A percentile compares a stretch with the other conserved stretches of the same genome.
Conservation (phyloP, 306 rosid species). For the Ziziphus jujuba region DNA sequence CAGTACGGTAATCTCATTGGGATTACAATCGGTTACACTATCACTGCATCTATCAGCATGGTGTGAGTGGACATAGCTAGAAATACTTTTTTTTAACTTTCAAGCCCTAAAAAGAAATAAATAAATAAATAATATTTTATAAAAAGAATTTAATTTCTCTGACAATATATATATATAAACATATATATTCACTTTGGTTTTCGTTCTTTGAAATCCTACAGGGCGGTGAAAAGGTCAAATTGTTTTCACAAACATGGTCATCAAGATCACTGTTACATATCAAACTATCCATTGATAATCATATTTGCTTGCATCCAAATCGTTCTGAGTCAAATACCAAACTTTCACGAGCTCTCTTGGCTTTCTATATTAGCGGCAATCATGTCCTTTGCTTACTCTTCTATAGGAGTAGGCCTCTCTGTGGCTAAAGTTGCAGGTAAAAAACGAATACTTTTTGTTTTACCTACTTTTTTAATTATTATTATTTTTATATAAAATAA, state of each 20-base stretch:
- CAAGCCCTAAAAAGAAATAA: neutral
- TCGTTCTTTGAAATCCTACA: too few relatives aligned
- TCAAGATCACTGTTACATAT: conserved; percentile 46
- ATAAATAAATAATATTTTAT: too few relatives aligned
- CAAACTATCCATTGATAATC: conserved; percentile 73
- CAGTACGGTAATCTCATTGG: conserved; percentile 83
- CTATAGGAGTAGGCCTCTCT: conserved; percentile 91
- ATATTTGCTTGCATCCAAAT: conserved; percentile 71
- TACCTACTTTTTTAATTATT: too few relatives aligned
- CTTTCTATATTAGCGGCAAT: conserved; percentile 96
- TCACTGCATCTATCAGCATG: conserved; percentile 93
- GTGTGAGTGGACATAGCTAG: conserved; percentile 63
- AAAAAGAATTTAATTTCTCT: too few relatives aligned
- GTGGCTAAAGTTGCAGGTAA: conserved; percentile 66
- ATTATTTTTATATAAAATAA: neutral
- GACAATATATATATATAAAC: neutral
- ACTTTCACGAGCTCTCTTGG: conserved; percentile 86
- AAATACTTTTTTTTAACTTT: neutral
- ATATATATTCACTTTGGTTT: too few relatives aligned
- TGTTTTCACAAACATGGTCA: conserved; percentile 89
- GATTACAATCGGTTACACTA: conserved; percentile 87
- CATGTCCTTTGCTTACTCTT: conserved; percentile 91
- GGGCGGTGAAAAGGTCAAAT: conserved; percentile 87
- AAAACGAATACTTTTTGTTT: neutral
- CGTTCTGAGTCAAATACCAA: conserved; percentile 77